Evolutionary conservation across 169 alveolate genomes (phyloP).

Genomic region (Plasmodium cynomolgi): DNA sequence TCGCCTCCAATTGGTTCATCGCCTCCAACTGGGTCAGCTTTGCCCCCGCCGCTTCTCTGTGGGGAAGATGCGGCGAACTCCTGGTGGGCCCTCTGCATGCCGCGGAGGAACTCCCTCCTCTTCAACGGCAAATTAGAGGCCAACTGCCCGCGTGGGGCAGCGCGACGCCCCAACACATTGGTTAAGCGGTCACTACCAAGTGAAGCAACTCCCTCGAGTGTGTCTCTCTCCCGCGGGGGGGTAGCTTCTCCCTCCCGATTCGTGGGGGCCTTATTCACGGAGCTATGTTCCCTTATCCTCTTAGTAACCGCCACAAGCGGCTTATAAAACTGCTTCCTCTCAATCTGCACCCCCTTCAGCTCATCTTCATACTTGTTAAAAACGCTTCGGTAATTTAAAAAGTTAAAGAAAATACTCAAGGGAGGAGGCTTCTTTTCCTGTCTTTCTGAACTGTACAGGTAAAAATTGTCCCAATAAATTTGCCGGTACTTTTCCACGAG

Average conservation of each 20-base stretch:
- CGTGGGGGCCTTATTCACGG: background rate
- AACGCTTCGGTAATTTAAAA: conserved; percentile 41
- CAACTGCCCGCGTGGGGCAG: background rate
- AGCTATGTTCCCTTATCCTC: background rate
- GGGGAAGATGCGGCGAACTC: background rate
- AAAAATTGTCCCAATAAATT: conserved; percentile 19
- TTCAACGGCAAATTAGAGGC: background rate
- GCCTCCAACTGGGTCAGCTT: background rate
- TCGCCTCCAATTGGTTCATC: background rate
- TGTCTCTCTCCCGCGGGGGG: background rate
- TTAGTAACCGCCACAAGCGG: background rate
- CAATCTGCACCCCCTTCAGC: conserved; percentile 10
- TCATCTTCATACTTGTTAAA: conserved; percentile 57
- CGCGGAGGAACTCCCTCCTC: background rate
- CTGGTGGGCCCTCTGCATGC: background rate
- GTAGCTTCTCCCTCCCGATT: background rate
- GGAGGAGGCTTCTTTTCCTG: background rate
- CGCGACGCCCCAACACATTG: background rate
- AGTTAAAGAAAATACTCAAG: conserved; percentile 16
- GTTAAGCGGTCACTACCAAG: background rate
- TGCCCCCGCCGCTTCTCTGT: background rate
- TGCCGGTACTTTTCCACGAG: conserved; percentile 15
- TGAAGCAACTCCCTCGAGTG: background rate
- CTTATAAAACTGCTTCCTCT: background rate
- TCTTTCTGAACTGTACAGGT: conserved; percentile 17